Conservation (phyloP, 768 basidiomycete genomes). For the Suillus subalutaceus region DNA sequence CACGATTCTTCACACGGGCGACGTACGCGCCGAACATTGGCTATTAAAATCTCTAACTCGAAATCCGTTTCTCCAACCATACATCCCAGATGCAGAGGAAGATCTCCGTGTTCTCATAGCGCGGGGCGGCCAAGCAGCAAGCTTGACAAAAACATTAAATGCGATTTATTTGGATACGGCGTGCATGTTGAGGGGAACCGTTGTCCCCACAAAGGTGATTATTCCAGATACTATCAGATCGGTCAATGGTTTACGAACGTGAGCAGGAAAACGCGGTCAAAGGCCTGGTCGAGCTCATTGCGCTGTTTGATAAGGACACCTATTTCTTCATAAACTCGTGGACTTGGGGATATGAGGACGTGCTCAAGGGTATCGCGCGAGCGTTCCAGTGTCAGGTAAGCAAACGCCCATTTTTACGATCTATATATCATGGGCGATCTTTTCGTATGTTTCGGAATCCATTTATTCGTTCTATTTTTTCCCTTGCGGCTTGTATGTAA, state of each 20-base stretch:
- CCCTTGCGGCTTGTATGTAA: not conserved
- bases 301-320: slow-evolving; percentile 61
- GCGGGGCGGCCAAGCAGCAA: slow-evolving; percentile 27
- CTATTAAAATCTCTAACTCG: slow-evolving; percentile 68
- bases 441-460: not conserved
- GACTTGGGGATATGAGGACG: slow-evolving; percentile 97
- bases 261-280: slow-evolving; percentile 63
- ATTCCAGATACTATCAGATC: slow-evolving; percentile 10
- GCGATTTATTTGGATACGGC: slow-evolving; percentile 87
- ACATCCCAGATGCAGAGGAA: slow-evolving; percentile 46
- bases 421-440: not conserved
- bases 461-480: not conserved
- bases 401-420: slow-evolving; percentile 8
- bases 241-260: slow-evolving; percentile 9
- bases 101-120: slow-evolving; percentile 29
- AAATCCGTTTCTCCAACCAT: slow-evolving; percentile 75
- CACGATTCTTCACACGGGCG: slow-evolving; percentile 89
- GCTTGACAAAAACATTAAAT: slow-evolving; percentile 56
- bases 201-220: slow-evolving; percentile 63
- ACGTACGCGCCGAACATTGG: slow-evolving; percentile 86
- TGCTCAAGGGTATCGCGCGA: slow-evolving; percentile 74
- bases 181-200: slow-evolving; percentile 51
- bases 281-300: slow-evolving; percentile 72
- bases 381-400: slow-evolving; percentile 65
- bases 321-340: slow-evolving; percentile 90